Evolutionary conservation across 345 rosid genomes (phyloP), one percentile per base, ranked within the genome.

Genomic region (Stellera chamaejasme): DNA sequence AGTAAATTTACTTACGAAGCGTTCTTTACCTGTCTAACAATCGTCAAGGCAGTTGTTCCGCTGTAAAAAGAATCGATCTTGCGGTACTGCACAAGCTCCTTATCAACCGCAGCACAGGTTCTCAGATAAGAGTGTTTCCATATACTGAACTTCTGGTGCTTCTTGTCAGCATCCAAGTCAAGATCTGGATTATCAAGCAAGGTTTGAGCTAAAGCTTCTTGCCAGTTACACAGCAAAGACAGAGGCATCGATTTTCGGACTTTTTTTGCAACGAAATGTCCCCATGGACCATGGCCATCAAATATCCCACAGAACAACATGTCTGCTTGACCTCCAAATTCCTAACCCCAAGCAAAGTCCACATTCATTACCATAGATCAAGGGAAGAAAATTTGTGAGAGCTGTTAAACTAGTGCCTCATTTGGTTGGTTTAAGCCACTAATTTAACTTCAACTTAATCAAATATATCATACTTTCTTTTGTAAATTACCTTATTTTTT

Each of bases 271-370:
- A 92, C 98, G 45, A 54, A 88, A 69, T 92, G 98, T 13, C 98
- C 98, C 98, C 98, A 92, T 0, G 82, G 84, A 63, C 97, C 98
- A 45, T 92, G 97, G 55, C 98, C 97, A 63, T 92, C 97, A 55
- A 86, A 92, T 69, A 92, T 79, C 63, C 98, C 98, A 48, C 98
- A 92, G 46, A 88, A 92, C 13, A 73, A 63, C 91, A 82, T 88
- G 73, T 88, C 98, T 59, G 62, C 83, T 71, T 92, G 88, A 62
- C 89, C 75, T 60, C 98, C 98, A 42, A 79, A 92, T 56, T 75
- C 96, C 98, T 92, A 15, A 23, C 26, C 50, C 62, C 70, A 58
- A 54, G n/a, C 52, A 65, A 13, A 47, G 53, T 1, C 55, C 48
- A 43, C 23, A 54, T 39, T 25, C 49, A 27, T 52, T 32, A 32